Conservation (phyloP, 192 early-diverging fungal species). For the Backusella parvicylindrica region DNA sequence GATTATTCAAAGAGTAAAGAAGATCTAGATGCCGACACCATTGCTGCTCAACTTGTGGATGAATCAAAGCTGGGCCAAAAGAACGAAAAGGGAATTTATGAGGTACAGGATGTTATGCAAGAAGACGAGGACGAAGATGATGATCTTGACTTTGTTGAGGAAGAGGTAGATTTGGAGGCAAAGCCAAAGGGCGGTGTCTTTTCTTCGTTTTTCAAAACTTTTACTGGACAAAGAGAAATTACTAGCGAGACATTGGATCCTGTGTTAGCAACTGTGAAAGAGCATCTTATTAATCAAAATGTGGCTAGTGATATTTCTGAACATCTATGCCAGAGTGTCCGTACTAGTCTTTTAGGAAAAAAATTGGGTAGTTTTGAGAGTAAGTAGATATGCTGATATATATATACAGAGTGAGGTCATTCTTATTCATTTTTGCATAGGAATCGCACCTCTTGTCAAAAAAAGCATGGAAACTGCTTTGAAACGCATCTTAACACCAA, state of each 20-base stretch:
- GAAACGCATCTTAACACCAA: conserved; percentile 84
- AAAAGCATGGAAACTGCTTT: conserved; percentile 82
- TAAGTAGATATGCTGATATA: conserved; percentile 23
- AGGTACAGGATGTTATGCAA: conserved; percentile 68
- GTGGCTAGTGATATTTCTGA: conserved; percentile 87
- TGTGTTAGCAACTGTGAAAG: conserved; percentile 85
- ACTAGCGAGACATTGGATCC: conserved; percentile 69
- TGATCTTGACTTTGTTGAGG: conserved; percentile 52
- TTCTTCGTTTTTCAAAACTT: conserved; percentile 66
- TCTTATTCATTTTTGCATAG: conserved; percentile 20
- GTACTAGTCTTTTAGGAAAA: conserved; percentile 65
- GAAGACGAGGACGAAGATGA: conserved; percentile 44
- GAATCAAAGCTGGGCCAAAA: conserved; percentile 56
- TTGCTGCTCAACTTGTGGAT: conserved; percentile 43
- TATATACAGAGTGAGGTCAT: not conserved
- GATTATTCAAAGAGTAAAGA: conserved; percentile 38
- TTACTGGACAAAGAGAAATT: conserved; percentile 72
- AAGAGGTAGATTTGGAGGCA: conserved; percentile 32
- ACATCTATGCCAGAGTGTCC: conserved; percentile 80
- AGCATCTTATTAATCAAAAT: conserved; percentile 90
- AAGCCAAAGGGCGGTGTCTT: conserved; percentile 41
- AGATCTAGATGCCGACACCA: conserved; percentile 10
- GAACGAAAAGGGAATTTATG: conserved; percentile 69
- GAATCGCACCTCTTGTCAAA: conserved; percentile 63
- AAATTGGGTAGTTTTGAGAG: conserved; percentile 75